Base-by-base conservation (phyloP, 148 eudicot genomes). In the Rhododendron simsii region DNA sequence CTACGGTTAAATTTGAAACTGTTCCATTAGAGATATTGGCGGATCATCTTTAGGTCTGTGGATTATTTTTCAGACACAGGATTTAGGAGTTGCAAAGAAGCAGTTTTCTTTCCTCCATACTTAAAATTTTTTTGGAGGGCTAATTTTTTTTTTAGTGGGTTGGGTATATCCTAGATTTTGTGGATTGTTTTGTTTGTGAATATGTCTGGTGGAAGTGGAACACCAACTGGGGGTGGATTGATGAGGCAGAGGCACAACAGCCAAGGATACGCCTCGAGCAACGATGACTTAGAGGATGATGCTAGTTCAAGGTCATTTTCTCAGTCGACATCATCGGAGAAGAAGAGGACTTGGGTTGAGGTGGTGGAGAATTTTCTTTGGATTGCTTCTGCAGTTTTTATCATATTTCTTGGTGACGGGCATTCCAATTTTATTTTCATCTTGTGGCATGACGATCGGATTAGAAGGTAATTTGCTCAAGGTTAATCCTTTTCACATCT, bases 231-330 rank as follows among this genome's bases (percentile, higher is more conserved):
- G 83, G 87, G 91, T 84, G 90, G 90, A 81, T 91, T 89, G 77
- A 92, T 96, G 92, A 94, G 98, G 91, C 98, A 93, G 89, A 96
- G 98, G 89, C 76, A 33, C 76, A 95, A 94, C 89, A 94, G 96
- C 81, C 94, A 94, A 90, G 98, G 98, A 30, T 96, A 96, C 89
- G 90, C 91, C 78, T 95, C 98, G 0, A 90, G 98, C 28, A 91
- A 96, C 26, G 98, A 94, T 63, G 98, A 96, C 67, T 91, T 96
- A 53, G 98, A 96, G 82, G 98, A 96, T 80, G 98, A 96, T 93
- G 98, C 98, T 1, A 92, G 95, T 86, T 96, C 98, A 45, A 93
- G 91, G 88, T 85, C 91, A 53, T 53, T 78, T 37, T 87, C 89
- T 76, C 83, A 81, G 14, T 65, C 91, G 10, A 89, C 93, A 39